phyloP scores from a whole-genome alignment of 768 basidiomycete genomes.

The Trametes cubensis region DNA sequence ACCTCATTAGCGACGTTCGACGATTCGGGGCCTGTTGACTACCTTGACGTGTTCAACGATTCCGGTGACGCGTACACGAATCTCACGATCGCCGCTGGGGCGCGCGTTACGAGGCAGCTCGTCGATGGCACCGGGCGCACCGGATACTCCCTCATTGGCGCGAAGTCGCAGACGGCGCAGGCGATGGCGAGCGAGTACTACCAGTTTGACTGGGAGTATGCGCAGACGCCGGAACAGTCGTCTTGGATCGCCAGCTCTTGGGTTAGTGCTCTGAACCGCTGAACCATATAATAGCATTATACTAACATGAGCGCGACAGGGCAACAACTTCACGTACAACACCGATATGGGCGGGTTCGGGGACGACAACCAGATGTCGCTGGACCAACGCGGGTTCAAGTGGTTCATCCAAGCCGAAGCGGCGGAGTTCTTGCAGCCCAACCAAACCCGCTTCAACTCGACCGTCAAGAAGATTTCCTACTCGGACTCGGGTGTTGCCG shows the following conservation, averaged over 20 bases:
- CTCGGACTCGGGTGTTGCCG: slow-evolving; percentile 46
- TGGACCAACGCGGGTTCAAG: slow-evolving; percentile 66
- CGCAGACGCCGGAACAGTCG: slow-evolving; percentile 53
- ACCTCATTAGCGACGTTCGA: slow-evolving; percentile 53
- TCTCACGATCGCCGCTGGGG: slow-evolving; percentile 45
- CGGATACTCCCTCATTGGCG: slow-evolving; percentile 51
- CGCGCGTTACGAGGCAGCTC: slow-evolving; percentile 41
- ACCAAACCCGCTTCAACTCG: slow-evolving; percentile 52
- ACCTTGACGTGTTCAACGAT: slow-evolving; percentile 44
- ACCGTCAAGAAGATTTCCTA: slow-evolving; percentile 54
- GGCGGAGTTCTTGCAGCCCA: slow-evolving; percentile 49
- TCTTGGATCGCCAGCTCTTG: slow-evolving; percentile 53
- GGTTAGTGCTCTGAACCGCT: slow-evolving; percentile 38
- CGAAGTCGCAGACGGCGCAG: slow-evolving; percentile 47
- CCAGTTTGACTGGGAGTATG: slow-evolving; percentile 50
- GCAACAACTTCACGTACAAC: slow-evolving; percentile 62
- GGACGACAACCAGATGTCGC: slow-evolving; percentile 50
- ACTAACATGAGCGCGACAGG: slow-evolving; percentile 35
- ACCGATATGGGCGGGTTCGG: slow-evolving; percentile 59
- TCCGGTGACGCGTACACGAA: slow-evolving; percentile 42
- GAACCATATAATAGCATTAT: no score
- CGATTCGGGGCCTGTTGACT: slow-evolving; percentile 48
- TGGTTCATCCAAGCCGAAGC: slow-evolving; percentile 60
- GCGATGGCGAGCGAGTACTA: slow-evolving; percentile 61
- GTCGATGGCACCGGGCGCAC: slow-evolving; percentile 54